Evolutionary conservation across 1,139 yeast species (phyloP).

Genomic region (Zygoascus sp.): DNA sequence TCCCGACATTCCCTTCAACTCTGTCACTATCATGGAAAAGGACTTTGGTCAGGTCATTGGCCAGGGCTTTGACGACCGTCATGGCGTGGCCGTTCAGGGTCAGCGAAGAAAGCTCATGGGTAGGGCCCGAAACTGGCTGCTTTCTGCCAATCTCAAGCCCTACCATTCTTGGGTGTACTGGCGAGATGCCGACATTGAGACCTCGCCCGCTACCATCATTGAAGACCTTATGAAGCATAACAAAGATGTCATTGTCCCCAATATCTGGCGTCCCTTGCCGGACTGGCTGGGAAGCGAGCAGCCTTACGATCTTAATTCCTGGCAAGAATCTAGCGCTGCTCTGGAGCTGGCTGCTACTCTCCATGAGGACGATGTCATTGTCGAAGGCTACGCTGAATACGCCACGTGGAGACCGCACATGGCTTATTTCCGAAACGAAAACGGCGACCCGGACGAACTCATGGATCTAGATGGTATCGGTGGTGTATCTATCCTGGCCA

Average conservation of each 20-base stretch:
- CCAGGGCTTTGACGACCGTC: constrained; percentile 77
- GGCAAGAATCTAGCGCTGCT: constrained; percentile 88
- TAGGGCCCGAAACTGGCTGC: constrained; percentile 66
- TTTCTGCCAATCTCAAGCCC: constrained; percentile 56
- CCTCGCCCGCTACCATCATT: constrained; percentile 54
- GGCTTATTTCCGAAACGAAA: constrained; percentile 76
- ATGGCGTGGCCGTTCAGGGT: constrained; percentile 69
- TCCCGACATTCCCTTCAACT: constrained; percentile 14
- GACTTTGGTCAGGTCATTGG: constrained; percentile 69
- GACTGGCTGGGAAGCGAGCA: constrained; percentile 87
- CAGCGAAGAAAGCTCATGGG: constrained; percentile 70
- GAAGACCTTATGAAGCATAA: constrained; percentile 65
- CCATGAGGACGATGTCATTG: constrained; percentile 84
- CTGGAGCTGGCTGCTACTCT: constrained; percentile 67
- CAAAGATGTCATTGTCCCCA: constrained; percentile 71
- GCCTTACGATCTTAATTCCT: constrained; percentile 85
- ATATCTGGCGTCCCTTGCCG: constrained; percentile 89
- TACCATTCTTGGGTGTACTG: constrained; percentile 72
- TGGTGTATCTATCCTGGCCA: constrained; percentile 79
- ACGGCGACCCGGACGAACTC: constrained; percentile 83
- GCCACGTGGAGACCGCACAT: constrained; percentile 92
- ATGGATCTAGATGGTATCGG: constrained; percentile 89
- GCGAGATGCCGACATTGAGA: constrained; percentile 71
- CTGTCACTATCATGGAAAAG: constrained; percentile 47
- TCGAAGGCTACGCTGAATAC: constrained; percentile 88